These are phyloP conservation scores for Moesziomyces globuligerus DNA, from an alignment of 1,284 basidiomycete genomes.

Conservation along the genomic window DNA sequence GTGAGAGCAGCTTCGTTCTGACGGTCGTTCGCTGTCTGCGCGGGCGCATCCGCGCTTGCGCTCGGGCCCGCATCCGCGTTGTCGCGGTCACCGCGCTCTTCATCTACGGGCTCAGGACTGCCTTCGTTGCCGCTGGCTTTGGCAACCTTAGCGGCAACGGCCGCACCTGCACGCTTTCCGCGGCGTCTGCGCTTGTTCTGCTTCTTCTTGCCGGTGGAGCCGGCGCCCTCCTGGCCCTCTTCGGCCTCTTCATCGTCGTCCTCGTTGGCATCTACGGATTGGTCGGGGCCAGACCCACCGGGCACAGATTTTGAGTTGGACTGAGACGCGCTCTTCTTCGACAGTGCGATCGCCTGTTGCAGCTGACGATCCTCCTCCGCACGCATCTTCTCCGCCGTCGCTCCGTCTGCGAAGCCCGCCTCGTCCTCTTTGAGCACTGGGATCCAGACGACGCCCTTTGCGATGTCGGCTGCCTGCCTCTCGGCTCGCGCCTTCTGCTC, in stretches of 20 bases:
- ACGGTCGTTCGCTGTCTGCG: neutral
- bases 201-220: constrained; percentile 32
- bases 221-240: constrained; percentile 19
- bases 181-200: constrained; percentile 57
- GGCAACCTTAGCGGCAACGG: constrained; percentile 68
- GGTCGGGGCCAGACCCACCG: neutral
- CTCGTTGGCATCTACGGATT: constrained; percentile 9
- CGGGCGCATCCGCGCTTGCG: neutral
- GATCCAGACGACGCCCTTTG: constrained; percentile 56
- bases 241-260: constrained; percentile 31
- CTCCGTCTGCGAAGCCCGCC: constrained; percentile 32
- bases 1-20: constrained; percentile 4
- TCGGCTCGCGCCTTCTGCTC: constrained; percentile 43
- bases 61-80: constrained; percentile 1
- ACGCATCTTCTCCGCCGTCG: constrained; percentile 21
- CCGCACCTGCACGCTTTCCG: constrained; percentile 59
- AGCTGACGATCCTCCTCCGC: constrained; percentile 35
- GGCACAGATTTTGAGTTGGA: constrained; percentile 1
- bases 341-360: constrained; percentile 31
- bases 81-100: constrained; percentile 17
- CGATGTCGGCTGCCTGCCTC: constrained; percentile 42
- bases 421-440: constrained; percentile 53
- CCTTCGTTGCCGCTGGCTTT: constrained; percentile 72
- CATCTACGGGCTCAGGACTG: constrained; percentile 37
- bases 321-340: constrained; percentile 10